phyloP scores from a whole-genome alignment of 1,139 yeast genomes.

The Pichia sp. region DNA sequence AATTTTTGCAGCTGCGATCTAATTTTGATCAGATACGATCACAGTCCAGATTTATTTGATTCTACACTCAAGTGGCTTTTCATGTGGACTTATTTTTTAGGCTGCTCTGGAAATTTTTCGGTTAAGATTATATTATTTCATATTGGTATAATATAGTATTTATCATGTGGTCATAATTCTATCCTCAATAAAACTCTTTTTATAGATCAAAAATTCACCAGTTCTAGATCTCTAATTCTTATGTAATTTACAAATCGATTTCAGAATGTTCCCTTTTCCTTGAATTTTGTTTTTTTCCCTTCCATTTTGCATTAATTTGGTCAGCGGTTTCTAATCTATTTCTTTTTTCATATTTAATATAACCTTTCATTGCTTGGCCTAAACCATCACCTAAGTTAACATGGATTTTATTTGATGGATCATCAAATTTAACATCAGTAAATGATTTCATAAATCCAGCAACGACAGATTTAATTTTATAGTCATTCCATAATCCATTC shows the following conservation, averaged over 20 bases:
- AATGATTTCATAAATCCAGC: slow-evolving; percentile 32
- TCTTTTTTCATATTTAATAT: slow-evolving; percentile 54
- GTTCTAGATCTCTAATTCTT: neutral
- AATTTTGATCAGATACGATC: too few relatives aligned
- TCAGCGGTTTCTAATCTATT: slow-evolving; percentile 43
- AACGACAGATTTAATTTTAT: slow-evolving; percentile 32
- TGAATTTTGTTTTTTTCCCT: slow-evolving; percentile 14
- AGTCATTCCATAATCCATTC: slow-evolving; percentile 30
- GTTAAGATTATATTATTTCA: too few relatives aligned
- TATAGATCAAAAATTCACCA: too few relatives aligned
- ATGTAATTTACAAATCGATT: neutral
- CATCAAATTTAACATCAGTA: slow-evolving; percentile 27
- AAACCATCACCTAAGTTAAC: slow-evolving; percentile 65
- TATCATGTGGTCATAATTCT: too few relatives aligned
- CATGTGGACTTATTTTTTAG: too few relatives aligned
- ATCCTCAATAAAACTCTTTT: too few relatives aligned
- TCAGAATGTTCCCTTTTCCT: slow-evolving; percentile 10
- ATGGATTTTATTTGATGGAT: slow-evolving; percentile 28
- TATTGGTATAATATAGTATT: too few relatives aligned
- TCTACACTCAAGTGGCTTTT: too few relatives aligned
- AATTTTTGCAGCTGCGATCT: too few relatives aligned
- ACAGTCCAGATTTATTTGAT: too few relatives aligned
- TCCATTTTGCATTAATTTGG: slow-evolving; percentile 59
- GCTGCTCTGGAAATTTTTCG: too few relatives aligned
- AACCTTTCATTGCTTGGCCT: slow-evolving; percentile 50